A percentile compares a stretch with the other conserved stretches of the same genome.
These are phyloP conservation scores for Coniferiporia weirii DNA, from an alignment of 1,284 basidiomycete genomes.

Conservation along the genomic window DNA sequence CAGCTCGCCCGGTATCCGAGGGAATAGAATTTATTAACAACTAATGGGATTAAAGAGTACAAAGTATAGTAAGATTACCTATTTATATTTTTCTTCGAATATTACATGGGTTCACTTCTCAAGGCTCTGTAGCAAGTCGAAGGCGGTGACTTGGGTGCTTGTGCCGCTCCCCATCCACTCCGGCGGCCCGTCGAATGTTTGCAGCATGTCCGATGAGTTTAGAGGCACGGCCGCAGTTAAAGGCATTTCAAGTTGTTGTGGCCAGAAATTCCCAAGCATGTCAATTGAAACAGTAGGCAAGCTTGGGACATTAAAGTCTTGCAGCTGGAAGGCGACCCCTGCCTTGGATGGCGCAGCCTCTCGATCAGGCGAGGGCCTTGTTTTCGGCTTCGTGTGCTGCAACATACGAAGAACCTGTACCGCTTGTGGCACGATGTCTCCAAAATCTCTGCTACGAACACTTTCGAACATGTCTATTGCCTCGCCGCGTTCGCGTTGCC, in stretches of 20 bases:
- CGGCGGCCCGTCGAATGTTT: neutral
- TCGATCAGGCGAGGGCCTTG: neutral
- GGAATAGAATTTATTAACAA: too few relatives aligned
- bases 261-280: neutral
- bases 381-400: neutral
- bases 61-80: too few relatives aligned
- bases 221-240: neutral
- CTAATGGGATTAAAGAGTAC: too few relatives aligned
- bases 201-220: neutral
- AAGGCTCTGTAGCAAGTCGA: neutral
- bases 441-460: constrained; percentile 1
- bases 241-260: neutral
- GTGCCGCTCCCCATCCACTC: neutral
- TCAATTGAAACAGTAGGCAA: neutral
- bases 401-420: constrained; percentile 5
- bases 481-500: neutral
- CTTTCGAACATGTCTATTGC: constrained; percentile 10
- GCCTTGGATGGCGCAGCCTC: neutral
- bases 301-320: neutral
- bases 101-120: neutral
- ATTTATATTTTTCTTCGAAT: too few relatives aligned
- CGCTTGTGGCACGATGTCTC: constrained; percentile 10
- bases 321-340: neutral
- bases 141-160: neutral
- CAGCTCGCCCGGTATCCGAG: too few relatives aligned